Evolutionary conservation across 345 rosid species (phyloP).

Genomic region (Populus ilicifolia): DNA sequence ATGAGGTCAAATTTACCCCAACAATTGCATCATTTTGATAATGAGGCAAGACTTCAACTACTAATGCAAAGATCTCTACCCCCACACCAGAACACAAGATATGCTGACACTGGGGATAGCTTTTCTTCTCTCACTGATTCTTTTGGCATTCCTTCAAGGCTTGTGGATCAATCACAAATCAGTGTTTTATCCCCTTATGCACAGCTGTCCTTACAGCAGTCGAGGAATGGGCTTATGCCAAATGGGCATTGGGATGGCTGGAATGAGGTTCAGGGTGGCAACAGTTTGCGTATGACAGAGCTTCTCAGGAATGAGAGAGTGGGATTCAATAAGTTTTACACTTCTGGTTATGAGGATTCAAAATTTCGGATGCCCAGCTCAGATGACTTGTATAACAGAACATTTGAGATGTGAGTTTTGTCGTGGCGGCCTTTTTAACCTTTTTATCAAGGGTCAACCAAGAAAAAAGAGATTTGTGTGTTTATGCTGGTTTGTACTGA

Average conservation of each 20-base stretch:
- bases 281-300: conserved; percentile 54
- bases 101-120: conserved; percentile 44
- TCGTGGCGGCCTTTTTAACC: conserved; percentile 9
- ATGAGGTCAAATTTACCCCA: conserved; percentile 46
- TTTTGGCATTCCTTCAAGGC: conserved; percentile 54
- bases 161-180: conserved; percentile 57
- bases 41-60: conserved; percentile 58
- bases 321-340: conserved; percentile 50
- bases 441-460: conserved; percentile 21
- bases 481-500: conserved; percentile 9
- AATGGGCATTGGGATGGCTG: conserved; percentile 78
- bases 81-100: conserved; percentile 50
- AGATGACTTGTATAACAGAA: conserved; percentile 62
- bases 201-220: conserved; percentile 54
- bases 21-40: conserved; percentile 48
- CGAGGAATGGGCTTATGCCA: conserved; percentile 45
- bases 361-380: conserved; percentile 61
- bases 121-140: conserved; percentile 52
- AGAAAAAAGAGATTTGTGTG: conserved; percentile 9
- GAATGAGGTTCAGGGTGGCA: conserved; percentile 65
- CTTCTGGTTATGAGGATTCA: conserved; percentile 61
- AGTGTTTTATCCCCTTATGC: conserved; percentile 44
- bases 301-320: conserved; percentile 67
- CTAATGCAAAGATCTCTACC: conserved; percentile 66
- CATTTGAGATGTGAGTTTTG: conserved; percentile 60